A percentile compares a stretch with the other conserved stretches of the same genome.
phyloP scores from a whole-genome alignment of 768 basidiomycete genomes.

The Pisolithus microcarpus region DNA sequence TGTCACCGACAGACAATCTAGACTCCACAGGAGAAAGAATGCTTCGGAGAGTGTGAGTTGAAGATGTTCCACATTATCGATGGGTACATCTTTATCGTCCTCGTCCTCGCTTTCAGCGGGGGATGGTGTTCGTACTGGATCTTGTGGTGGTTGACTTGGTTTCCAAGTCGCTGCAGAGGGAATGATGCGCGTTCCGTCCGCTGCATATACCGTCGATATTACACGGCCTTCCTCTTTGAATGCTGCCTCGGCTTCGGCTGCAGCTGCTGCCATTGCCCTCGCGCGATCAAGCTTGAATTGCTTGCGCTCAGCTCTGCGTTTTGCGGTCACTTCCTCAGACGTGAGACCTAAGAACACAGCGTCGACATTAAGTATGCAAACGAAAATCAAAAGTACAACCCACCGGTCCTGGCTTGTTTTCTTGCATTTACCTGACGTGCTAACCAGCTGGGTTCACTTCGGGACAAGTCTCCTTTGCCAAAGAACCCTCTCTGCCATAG shows the following conservation, averaged over 20 bases:
- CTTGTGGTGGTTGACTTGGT: conserved; percentile 30
- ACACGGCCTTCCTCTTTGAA: conserved; percentile 67
- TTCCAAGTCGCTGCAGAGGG: conserved; percentile 81
- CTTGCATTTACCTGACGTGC: conserved; percentile 64
- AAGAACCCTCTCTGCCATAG: conserved; percentile 94
- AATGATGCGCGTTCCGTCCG: conserved; percentile 40
- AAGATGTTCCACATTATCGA: conserved; percentile 80
- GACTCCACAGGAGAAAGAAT: conserved; percentile 78
- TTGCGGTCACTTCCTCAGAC: conserved; percentile 86
- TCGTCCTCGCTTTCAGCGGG: conserved; percentile 10
- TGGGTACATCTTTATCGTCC: conserved; percentile 41
- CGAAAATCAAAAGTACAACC: background rate
- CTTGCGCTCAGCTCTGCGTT: conserved; percentile 78
- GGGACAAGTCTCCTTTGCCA: conserved; percentile 90
- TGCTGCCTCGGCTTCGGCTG: conserved; percentile 69
- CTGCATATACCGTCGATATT: conserved; percentile 50
- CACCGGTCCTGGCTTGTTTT: conserved; percentile 53
- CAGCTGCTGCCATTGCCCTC: conserved; percentile 74
- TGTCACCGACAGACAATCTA: conserved; percentile 73
- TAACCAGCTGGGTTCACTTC: conserved; percentile 94
- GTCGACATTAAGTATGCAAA: background rate
- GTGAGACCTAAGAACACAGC: conserved; percentile 49
- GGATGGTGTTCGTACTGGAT: conserved; percentile 10
- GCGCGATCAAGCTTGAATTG: conserved; percentile 94
- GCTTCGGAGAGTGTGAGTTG: conserved; percentile 87